phyloP scores from a whole-genome alignment of 2,329 filamentous ascomycete species.

The Fusarium anguioides region DNA sequence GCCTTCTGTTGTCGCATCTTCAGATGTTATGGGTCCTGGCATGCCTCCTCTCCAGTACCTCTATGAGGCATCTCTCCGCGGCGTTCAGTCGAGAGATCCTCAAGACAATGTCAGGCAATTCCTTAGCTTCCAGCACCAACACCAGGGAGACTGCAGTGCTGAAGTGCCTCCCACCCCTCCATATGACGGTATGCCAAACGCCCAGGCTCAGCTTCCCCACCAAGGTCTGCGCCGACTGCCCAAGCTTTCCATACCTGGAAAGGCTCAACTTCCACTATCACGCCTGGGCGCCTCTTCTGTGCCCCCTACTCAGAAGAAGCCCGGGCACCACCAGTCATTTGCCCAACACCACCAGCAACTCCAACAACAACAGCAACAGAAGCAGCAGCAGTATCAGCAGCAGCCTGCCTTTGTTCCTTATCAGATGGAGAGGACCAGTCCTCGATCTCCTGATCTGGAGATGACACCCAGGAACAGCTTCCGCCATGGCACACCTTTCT shows the following conservation, averaged over 20 bases:
- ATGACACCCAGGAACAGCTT: constrained; percentile 69
- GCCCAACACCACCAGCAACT: constrained; percentile 27
- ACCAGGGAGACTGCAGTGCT: constrained; percentile 57
- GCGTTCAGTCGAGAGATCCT: constrained; percentile 78
- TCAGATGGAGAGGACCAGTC: constrained; percentile 62
- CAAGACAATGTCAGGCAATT: constrained; percentile 96
- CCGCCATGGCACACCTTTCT: constrained; percentile 86
- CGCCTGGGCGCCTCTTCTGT: constrained; percentile 45
- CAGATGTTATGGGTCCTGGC: constrained; percentile 84
- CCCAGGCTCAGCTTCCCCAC: constrained; percentile 59
- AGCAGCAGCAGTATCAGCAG: too few relatives aligned
- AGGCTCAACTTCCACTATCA: constrained; percentile 45
- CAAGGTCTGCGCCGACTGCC: constrained; percentile 68
- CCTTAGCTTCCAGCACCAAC: constrained; percentile 77
- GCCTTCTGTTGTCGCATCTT: constrained; percentile 89
- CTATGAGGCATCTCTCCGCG: constrained; percentile 77
- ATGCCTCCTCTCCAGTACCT: constrained; percentile 75
- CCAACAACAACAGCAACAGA: not conserved
- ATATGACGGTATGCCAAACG: constrained; percentile 67
- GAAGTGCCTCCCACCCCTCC: constrained; percentile 77
- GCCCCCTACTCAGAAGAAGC: constrained; percentile 44
- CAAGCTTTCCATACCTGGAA: constrained; percentile 69
- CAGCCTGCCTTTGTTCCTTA: constrained; percentile 59
- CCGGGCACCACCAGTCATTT: constrained; percentile 39
- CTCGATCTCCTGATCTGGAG: constrained; percentile 66